These are phyloP conservation scores for Pleomassaria siparia DNA, from an alignment of 2,329 filamentous ascomycete species.

Conservation along the genomic window DNA sequence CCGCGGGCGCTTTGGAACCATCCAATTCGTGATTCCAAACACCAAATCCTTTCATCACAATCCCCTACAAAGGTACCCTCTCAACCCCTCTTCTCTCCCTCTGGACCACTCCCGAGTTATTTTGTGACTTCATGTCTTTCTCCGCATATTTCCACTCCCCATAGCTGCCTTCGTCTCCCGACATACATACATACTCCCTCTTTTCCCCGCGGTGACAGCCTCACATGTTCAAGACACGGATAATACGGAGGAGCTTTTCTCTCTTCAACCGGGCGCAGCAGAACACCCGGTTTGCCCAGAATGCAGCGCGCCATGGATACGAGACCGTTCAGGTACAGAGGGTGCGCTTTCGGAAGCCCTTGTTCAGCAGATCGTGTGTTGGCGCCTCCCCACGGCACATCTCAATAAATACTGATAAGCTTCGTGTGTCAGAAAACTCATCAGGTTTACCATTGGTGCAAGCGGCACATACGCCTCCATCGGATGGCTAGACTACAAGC, in stretches of 20 bases:
- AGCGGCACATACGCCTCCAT: slow-evolving; percentile 22
- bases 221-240: slow-evolving; percentile 42
- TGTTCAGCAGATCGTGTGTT: slow-evolving; percentile 39
- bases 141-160: slow-evolving; percentile 11
- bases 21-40: neutral
- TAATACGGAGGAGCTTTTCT: slow-evolving; percentile 41
- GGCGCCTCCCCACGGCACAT: slow-evolving; percentile 1
- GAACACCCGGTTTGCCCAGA: slow-evolving; percentile 24
- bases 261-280: slow-evolving; percentile 29
- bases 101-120: no score
- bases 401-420: slow-evolving; percentile 12
- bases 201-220: slow-evolving; percentile 18
- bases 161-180: neutral
- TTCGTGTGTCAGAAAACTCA: slow-evolving; percentile 23
- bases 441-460: slow-evolving; percentile 22
- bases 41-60: neutral
- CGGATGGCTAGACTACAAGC: slow-evolving; percentile 24
- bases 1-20: neutral
- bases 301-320: slow-evolving; percentile 34
- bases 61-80: neutral
- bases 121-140: slow-evolving; percentile 9
- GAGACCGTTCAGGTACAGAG: slow-evolving; percentile 37
- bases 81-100: slow-evolving; percentile 1
- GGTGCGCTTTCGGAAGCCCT: slow-evolving; percentile 44
- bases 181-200: no score